Evolutionary conservation across 2,329 filamentous ascomycete genomes (phyloP).

Genomic region (Apiospora rasikravindrae): DNA sequence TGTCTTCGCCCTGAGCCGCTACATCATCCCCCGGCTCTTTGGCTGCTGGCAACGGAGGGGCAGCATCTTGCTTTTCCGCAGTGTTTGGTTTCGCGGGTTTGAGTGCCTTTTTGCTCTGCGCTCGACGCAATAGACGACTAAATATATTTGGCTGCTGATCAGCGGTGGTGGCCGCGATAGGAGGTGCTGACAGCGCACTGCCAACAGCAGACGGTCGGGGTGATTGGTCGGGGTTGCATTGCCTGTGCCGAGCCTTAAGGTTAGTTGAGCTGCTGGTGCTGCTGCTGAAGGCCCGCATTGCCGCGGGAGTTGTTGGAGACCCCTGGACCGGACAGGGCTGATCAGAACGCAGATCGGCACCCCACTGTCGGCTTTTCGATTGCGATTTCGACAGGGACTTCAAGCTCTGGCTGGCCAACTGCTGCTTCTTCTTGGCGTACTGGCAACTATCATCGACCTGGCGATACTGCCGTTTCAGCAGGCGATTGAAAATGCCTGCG

Average conservation of each 20-base stretch:
- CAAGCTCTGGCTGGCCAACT: neutral
- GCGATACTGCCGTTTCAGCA: neutral
- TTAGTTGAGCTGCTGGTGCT: neutral
- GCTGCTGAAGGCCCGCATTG: slow-evolving; percentile 3
- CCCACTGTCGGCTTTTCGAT: neutral
- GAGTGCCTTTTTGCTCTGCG: slow-evolving; percentile 1
- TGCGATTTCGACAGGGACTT: neutral
- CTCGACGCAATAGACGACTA: slow-evolving; percentile 11
- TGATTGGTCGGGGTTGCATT: slow-evolving; percentile 4
- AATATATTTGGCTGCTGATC: slow-evolving; percentile 1
- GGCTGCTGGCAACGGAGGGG: neutral
- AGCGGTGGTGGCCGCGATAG: neutral
- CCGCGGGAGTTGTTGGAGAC: neutral
- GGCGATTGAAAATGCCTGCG: neutral
- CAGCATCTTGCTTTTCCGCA: neutral
- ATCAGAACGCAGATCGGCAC: neutral
- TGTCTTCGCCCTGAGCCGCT: neutral
- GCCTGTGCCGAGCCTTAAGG: neutral
- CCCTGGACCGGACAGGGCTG: neutral
- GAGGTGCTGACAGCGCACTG: neutral
- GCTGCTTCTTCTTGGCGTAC: neutral
- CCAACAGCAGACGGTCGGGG: neutral
- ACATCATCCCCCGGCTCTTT: neutral
- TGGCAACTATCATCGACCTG: neutral
- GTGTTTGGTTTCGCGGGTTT: neutral